A percentile compares a stretch with the other conserved stretches of the same genome.
These are phyloP conservation scores for Serendipita vermifera DNA, from an alignment of 768 basidiomycete species.

Conservation along the genomic window DNA sequence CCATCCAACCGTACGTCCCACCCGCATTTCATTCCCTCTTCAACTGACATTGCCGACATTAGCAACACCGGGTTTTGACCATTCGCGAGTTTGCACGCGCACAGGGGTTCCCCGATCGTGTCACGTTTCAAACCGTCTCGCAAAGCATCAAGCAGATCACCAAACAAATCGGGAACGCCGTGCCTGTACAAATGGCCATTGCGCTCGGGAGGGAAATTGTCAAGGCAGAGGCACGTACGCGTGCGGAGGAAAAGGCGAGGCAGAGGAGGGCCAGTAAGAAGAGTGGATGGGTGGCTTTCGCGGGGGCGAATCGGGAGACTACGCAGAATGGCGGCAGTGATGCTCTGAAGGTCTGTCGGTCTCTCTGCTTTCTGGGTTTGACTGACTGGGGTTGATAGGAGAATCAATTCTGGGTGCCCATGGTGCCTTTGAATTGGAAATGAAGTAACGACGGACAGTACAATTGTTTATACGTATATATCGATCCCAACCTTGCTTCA, in stretches of 20 bases:
- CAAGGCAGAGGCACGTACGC: background rate
- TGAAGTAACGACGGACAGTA: too few species aligned
- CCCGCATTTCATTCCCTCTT: background rate
- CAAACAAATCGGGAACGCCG: conserved; percentile 5
- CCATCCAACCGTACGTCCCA: conserved; percentile 41
- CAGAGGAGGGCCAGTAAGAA: too few species aligned
- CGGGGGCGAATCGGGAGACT: too few species aligned
- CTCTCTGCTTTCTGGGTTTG: too few species aligned
- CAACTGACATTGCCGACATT: background rate
- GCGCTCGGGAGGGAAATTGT: conserved; percentile 9
- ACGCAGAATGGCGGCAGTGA: too few species aligned
- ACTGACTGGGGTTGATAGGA: too few species aligned
- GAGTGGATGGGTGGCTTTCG: too few species aligned
- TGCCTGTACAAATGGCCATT: background rate
- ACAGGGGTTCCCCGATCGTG: conserved; percentile 71
- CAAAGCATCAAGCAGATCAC: conserved; percentile 46
- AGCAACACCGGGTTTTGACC: conserved; percentile 61
- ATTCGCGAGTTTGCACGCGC: conserved; percentile 67
- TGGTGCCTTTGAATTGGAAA: too few species aligned
- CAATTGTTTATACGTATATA: too few species aligned
- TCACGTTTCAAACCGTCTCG: conserved; percentile 42
- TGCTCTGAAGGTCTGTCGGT: too few species aligned
- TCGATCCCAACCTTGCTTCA: too few species aligned
- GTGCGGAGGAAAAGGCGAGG: conserved; percentile 1
- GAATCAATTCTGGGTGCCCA: too few species aligned